Conservation (phyloP, 1,284 basidiomycete genomes). For the Pholiota adiposa region DNA sequence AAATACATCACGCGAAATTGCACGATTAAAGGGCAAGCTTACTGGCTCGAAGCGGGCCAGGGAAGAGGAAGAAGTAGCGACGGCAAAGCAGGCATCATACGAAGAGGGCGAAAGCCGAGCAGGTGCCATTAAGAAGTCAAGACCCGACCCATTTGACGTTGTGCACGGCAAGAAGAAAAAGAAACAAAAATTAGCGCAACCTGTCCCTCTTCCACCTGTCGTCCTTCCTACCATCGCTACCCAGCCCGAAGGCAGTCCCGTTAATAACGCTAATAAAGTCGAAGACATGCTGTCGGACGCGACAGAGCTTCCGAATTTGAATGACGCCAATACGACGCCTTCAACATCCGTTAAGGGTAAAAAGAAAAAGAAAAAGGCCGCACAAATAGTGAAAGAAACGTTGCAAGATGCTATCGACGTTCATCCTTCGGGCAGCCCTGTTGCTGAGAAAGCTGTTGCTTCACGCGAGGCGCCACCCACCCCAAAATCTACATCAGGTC, state of each 20-base stretch:
- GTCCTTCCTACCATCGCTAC: neutral
- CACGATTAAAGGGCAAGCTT: conserved; percentile 60
- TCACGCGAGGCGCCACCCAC: neutral
- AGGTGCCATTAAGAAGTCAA: conserved; percentile 55
- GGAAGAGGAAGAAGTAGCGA: conserved; percentile 37
- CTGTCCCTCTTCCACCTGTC: neutral
- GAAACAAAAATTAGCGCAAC: conserved; percentile 6
- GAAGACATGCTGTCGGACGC: neutral
- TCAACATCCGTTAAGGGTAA: conserved; percentile 17
- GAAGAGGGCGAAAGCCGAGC: conserved; percentile 63
- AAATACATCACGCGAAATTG: conserved; percentile 48
- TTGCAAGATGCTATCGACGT: neutral
- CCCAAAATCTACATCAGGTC: neutral
- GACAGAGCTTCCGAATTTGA: neutral
- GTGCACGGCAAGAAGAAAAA: conserved; percentile 37
- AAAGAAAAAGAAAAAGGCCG: conserved; percentile 16
- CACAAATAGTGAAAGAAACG: neutral
- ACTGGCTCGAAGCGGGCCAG: conserved; percentile 53
- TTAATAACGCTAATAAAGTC: neutral
- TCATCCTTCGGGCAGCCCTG: neutral
- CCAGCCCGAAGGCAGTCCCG: neutral
- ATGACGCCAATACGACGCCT: neutral
- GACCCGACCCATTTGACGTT: conserved; percentile 57
- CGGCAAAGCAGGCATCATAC: conserved; percentile 33
- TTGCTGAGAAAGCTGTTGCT: neutral